Conservation (phyloP, 2,329 filamentous ascomycete genomes). For the Myriosclerotinia curreyana region DNA sequence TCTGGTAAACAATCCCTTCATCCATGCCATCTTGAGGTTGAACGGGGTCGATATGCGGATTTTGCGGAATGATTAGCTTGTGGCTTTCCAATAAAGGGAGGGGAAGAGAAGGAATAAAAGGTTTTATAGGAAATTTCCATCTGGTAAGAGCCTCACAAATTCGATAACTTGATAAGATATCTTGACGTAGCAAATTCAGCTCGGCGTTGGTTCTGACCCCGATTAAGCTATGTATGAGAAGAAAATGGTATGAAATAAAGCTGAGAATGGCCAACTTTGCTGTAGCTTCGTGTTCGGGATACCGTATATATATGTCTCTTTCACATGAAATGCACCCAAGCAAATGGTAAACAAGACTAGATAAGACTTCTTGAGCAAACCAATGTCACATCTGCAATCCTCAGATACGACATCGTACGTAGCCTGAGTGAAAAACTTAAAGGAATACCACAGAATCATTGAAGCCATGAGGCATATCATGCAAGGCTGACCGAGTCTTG, state of each 20-base stretch:
- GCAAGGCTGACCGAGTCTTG: conserved; percentile 15
- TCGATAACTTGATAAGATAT: not conserved
- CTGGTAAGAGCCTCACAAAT: conserved; percentile 2
- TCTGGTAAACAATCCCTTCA: conserved; percentile 14
- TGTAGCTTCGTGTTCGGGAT: conserved; percentile 5
- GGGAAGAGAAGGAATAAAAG: not conserved
- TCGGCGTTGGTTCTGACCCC: conserved; percentile 13
- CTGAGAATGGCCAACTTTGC: not conserved
- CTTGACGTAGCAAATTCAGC: conserved; percentile 17
- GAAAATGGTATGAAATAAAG: not conserved
- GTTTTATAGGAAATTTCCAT: conserved; percentile 12
- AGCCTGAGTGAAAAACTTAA: not conserved
- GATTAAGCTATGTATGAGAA: not conserved
- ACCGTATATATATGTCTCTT: conserved; percentile 7
- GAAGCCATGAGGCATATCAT: not conserved
- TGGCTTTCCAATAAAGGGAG: not conserved
- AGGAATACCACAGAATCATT: not conserved
- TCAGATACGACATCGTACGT: conserved; percentile 3
- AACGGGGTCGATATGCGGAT: not conserved
- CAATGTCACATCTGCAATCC: conserved; percentile 4
- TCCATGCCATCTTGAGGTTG: conserved; percentile 15
- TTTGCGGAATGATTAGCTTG: conserved; percentile 1
- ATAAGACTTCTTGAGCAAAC: not conserved
- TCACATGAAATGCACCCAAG: not conserved
- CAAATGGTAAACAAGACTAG: not conserved